Base-by-base conservation (phyloP, 768 basidiomycete genomes). In the Gymnopilus dilepis region DNA sequence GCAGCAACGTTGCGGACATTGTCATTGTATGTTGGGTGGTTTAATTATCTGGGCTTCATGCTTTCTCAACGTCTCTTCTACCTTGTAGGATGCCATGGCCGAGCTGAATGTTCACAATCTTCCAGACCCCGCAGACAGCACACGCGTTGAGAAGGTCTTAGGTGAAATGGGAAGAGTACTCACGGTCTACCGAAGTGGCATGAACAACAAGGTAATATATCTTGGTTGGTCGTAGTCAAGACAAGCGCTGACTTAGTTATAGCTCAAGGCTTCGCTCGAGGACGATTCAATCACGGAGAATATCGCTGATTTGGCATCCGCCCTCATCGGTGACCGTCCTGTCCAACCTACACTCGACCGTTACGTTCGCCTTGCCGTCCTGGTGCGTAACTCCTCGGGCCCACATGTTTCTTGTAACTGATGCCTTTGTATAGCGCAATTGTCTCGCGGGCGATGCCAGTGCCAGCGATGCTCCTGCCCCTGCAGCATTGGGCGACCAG, bases 281-380 rank as follows among this genome's bases (percentile, higher is more conserved):
- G 41, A n/a, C 15, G 41, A 22, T 17, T 42, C 41, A 6, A 5
- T 17, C 6, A 42, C 41, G 6, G 7, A 22, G 21, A 58, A 58
- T 28, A 58, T 58, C 26, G 56, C 22, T 15, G 56, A 58, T 38
- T 24, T 58, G 9, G 22, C 42, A 40, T 19, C 45, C 19, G 43
- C 56, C 9, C 13, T 58, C 19, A 42, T 58, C 41, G 37, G 40
- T n/a, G 30, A 34, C 17, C 28, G 6, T n/a, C 43, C 12, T 1
- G 45, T 58, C 30, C 40, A 47, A 21, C 13, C 21, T 8, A 58
- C 56, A 3, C 30, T 58, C 1, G 40, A 58, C 3, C 56, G 22
- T 38, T 58, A 58, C 56, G 45, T 58, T 17, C 38, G 56, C 6
- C 11, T 58, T 15, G 56, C 56, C 8, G 45, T 58, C 21, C 24